These are phyloP conservation scores for Wickerhamomyces sp. DNA, from an alignment of 1,139 yeast species.

Conservation along the genomic window DNA sequence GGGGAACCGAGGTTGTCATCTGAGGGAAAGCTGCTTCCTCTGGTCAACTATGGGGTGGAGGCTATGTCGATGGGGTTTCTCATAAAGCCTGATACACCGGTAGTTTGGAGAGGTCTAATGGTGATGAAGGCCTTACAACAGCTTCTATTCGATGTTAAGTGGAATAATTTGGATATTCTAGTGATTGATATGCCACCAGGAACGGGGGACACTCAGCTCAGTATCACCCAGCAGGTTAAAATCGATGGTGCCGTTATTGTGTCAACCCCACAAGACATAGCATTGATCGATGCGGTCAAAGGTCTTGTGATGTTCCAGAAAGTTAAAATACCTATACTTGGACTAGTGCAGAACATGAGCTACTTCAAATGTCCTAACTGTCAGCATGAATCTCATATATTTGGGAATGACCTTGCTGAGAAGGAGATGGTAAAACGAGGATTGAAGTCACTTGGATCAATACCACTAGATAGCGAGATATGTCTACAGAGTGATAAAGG, in stretches of 20 bases:
- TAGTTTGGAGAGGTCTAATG: slow-evolving; percentile 86
- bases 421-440: slow-evolving; percentile 51
- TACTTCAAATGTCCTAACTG: slow-evolving; percentile 73
- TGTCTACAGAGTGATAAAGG: slow-evolving; percentile 62
- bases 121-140: slow-evolving; percentile 88
- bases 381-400: slow-evolving; percentile 66
- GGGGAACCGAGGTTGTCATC: slow-evolving; percentile 64
- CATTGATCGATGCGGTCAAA: slow-evolving; percentile 74
- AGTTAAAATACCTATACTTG: slow-evolving; percentile 69
- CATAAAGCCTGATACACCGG: slow-evolving; percentile 61
- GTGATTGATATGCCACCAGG: slow-evolving; percentile 91
- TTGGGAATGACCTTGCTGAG: slow-evolving; percentile 65
- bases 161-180: slow-evolving; percentile 69
- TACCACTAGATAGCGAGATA: slow-evolving; percentile 65
- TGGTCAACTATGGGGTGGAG: slow-evolving; percentile 72
- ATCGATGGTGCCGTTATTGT: slow-evolving; percentile 81
- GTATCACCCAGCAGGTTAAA: slow-evolving; percentile 71
- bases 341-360: slow-evolving; percentile 84
- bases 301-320: slow-evolving; percentile 78
- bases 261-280: slow-evolving; percentile 85
- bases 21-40: slow-evolving; percentile 59
- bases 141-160: slow-evolving; percentile 71
- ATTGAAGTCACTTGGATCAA: slow-evolving; percentile 54
- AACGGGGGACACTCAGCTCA: slow-evolving; percentile 84
- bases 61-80: slow-evolving; percentile 91